Evolutionary conservation across 2,329 filamentous ascomycete species (phyloP).

Genomic region (Colletotrichum eleusines): DNA sequence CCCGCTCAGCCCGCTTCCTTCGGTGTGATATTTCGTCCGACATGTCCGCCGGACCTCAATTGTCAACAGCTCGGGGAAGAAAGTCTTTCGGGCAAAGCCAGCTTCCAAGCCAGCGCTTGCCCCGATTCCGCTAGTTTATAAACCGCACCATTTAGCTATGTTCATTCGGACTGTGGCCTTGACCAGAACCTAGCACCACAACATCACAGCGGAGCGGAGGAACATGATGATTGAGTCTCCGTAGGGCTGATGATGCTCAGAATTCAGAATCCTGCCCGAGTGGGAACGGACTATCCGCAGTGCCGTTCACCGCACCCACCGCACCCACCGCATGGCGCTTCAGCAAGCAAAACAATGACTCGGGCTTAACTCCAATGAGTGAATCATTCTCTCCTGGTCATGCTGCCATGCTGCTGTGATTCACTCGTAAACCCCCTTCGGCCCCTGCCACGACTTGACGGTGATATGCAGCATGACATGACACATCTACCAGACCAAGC

Average conservation of each 20-base stretch:
- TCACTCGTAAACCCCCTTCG: background rate
- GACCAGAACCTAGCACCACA: background rate
- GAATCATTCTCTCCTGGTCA: background rate
- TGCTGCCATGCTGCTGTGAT: background rate
- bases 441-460: background rate
- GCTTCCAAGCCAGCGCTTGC: background rate
- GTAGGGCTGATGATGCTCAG: background rate
- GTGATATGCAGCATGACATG: background rate
- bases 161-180: background rate
- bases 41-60: background rate
- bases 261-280: background rate
- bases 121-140: background rate
- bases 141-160: background rate
- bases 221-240: background rate
- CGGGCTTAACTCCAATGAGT: background rate
- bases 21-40: conserved; percentile 34
- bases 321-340: too few species aligned
- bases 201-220: background rate
- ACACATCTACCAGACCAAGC: background rate
- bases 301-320: background rate
- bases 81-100: background rate
- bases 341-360: background rate
- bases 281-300: background rate
- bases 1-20: conserved; percentile 13
- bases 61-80: too few species aligned